Evolutionary conservation across 2,329 filamentous ascomycete genomes (phyloP), one percentile per base, ranked within the genome.

Genomic region (Fusarium denticulatum): DNA sequence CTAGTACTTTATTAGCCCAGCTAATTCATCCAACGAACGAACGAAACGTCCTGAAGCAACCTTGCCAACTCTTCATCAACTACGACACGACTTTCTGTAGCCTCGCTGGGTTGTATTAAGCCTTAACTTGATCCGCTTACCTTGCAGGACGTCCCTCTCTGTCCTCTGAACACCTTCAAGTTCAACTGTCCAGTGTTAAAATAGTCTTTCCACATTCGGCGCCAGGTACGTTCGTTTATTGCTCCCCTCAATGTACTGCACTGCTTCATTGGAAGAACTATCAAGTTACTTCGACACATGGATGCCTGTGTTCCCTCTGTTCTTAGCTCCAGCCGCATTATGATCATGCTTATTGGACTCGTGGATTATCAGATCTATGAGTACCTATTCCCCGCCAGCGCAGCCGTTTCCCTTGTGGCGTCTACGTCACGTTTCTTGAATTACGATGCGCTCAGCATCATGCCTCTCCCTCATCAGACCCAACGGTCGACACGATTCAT

Each of bases 341-440:
- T 39, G 39, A 50, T 36, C 43, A 59, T 24, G 45, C 46, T 60
- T 43, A 43, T 53, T 45, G 26, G 36, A 45, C 57, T 55, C 36
- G 62, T 67, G 62, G 45, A 42, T 47, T 53, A 40, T 34, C 43
- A 49, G 16, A 40, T 55, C 47, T 52, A 60, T 50, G 58, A 64
- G 46, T 49, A 52, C 40, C 52, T 32, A 56, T 45, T 42, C 66
- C 70, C 66, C 62, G 71, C 71, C 66, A 62, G 58, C 62, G 53
- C 62, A 64, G 46, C n/a, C 60, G 59, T 45, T 46, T 42, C 62
- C 64, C 64, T 73, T 69, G 71, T 64, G 60, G 72, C 60, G 57
- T 64, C 66, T 77, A 77, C 75, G 75, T 77, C 75, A 77, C 75
- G 73, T 60, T 76, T 60, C 62, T 52, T 53, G 60, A 56, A 50